phyloP scores from a whole-genome alignment of 2,329 filamentous ascomycete genomes.

The Coniochaeta prunicola region DNA sequence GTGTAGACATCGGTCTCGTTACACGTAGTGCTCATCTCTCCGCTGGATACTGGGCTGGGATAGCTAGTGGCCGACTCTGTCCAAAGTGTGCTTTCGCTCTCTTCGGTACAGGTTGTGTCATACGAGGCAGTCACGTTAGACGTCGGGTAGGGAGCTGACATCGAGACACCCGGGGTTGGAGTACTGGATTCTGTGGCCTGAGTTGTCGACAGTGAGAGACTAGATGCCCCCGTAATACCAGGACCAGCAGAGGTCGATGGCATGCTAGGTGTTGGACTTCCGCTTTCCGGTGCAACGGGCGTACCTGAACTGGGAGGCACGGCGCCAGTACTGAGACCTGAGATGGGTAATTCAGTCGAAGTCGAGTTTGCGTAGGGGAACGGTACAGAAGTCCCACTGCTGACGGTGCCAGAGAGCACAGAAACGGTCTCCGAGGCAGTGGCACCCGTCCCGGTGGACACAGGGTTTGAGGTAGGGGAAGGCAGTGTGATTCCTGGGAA shows the following conservation, averaged over 20 bases:
- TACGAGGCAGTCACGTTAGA: neutral
- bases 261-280: neutral
- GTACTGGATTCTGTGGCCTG: neutral
- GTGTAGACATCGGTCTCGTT: constrained; percentile 8
- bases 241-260: neutral
- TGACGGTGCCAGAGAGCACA: neutral
- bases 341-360: neutral
- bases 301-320: neutral
- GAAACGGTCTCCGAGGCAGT: neutral
- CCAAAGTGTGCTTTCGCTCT: neutral
- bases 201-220: neutral
- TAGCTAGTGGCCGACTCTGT: neutral
- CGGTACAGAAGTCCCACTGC: neutral
- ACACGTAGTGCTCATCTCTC: constrained; percentile 7
- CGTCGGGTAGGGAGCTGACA: neutral
- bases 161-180: neutral
- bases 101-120: neutral
- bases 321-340: neutral
- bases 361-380: neutral
- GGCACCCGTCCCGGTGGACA: neutral
- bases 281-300: neutral
- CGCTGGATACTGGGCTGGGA: neutral
- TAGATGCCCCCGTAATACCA: neutral
- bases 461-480: neutral
- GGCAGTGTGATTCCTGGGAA: neutral